A percentile compares a stretch with the other conserved stretches of the same genome.
These are phyloP conservation scores for Alloteropsis angusta DNA, from an alignment of 202 grass and related monocot species.

Conservation along the genomic window DNA sequence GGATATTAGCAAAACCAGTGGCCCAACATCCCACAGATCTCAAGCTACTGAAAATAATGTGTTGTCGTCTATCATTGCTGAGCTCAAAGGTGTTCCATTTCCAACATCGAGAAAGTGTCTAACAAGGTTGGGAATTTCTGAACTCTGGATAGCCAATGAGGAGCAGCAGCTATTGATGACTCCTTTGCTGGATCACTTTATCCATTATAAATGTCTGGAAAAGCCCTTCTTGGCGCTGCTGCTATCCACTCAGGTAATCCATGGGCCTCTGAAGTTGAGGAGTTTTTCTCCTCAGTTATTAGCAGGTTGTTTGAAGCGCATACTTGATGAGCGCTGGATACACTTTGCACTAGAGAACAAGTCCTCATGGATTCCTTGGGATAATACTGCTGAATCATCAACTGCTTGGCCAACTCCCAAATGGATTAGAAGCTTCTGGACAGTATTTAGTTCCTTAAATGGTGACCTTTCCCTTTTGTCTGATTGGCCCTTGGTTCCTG, in stretches of 20 bases:
- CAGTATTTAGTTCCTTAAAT: constrained; percentile 52
- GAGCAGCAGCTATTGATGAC: constrained; percentile 82
- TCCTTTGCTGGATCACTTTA: constrained; percentile 67
- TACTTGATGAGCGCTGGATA: constrained; percentile 66
- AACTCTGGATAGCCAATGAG: constrained; percentile 86
- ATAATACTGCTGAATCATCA: constrained; percentile 40
- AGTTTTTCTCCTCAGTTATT: constrained; percentile 70
- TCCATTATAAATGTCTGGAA: constrained; percentile 79
- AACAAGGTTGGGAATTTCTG: constrained; percentile 61
- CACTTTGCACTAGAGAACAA: constrained; percentile 33
- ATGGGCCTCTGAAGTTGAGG: constrained; percentile 66
- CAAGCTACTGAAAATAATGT: constrained; percentile 49
- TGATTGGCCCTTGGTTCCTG: constrained; percentile 94
- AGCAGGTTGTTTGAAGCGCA: constrained; percentile 61
- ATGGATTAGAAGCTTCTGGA: constrained; percentile 92
- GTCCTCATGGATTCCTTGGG: constrained; percentile 73
- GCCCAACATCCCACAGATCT: constrained; percentile 39
- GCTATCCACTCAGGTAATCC: constrained; percentile 66
- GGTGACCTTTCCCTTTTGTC: constrained; percentile 75
- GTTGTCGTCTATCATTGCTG: constrained; percentile 55
- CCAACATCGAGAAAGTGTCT: constrained; percentile 64
- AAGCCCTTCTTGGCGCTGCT: constrained; percentile 63
- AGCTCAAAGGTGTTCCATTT: constrained; percentile 86
- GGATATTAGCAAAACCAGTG: constrained; percentile 72
- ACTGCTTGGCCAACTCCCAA: constrained; percentile 48